Percentiles rank a stretch among this genome's conserved stretches.
These are phyloP conservation scores for Ophiostoma populinum DNA, from an alignment of 2,329 filamentous ascomycete species.

Conservation along the genomic window DNA sequence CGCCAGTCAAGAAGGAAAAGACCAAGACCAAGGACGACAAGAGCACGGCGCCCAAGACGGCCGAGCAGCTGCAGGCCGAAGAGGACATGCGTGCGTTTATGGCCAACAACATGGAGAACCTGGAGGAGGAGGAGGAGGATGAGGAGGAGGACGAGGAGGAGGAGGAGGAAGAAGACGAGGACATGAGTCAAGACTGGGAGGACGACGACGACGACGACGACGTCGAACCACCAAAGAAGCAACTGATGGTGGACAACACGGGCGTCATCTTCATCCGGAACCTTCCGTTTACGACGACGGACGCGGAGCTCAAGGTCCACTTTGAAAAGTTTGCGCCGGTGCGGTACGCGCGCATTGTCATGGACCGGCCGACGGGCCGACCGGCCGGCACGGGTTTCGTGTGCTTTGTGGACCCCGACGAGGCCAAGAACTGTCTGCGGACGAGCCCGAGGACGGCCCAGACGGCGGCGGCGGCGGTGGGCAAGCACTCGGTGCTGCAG, in stretches of 20 bases:
- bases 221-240: slow-evolving; percentile 17
- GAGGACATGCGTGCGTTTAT: slow-evolving; percentile 34
- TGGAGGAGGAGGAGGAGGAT: slow-evolving; percentile 31
- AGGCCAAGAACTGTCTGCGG: slow-evolving; percentile 61
- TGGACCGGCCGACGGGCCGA: slow-evolving; percentile 69
- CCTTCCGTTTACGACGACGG: slow-evolving; percentile 72
- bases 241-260: slow-evolving; percentile 40
- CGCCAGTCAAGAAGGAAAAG: slow-evolving; percentile 16
- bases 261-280: slow-evolving; percentile 87
- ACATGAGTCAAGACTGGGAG: slow-evolving; percentile 25
- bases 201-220: slow-evolving; percentile 29
- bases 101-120: slow-evolving; percentile 37
- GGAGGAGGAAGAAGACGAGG: slow-evolving; percentile 27
- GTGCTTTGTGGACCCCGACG: slow-evolving; percentile 65
- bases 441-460: slow-evolving; percentile 41
- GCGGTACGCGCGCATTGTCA: slow-evolving; percentile 78
- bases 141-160: slow-evolving; percentile 28
- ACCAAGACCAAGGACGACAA: slow-evolving; percentile 15
- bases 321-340: slow-evolving; percentile 80
- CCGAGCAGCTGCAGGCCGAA: slow-evolving; percentile 19
- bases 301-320: slow-evolving; percentile 67
- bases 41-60: slow-evolving; percentile 14
- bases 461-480: slow-evolving; percentile 18
- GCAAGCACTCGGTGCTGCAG: slow-evolving; percentile 71
- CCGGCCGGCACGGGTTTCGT: slow-evolving; percentile 90